Conservation (phyloP, 179 eudicot genomes). For the Nepenthes alata region DNA sequence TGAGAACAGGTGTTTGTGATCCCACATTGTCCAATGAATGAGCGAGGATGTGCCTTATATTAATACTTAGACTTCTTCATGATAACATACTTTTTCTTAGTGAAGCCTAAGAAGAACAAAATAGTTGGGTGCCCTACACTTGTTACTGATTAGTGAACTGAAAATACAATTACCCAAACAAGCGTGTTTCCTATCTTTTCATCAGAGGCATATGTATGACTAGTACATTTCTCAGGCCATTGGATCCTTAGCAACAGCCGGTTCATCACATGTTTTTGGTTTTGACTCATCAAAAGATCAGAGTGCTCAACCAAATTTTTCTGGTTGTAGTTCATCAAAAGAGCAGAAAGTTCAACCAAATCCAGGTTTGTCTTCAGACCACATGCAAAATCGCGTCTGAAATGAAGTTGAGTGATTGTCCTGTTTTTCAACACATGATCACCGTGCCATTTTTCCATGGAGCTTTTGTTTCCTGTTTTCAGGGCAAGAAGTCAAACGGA, state of each 20-base stretch:
- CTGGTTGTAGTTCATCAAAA: slow-evolving; percentile 24
- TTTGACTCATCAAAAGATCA: slow-evolving; percentile 27
- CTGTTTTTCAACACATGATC: too few relatives aligned
- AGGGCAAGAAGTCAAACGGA: slow-evolving; percentile 43
- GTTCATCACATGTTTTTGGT: slow-evolving; percentile 23
- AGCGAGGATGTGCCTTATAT: too few relatives aligned
- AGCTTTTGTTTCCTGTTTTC: neutral
- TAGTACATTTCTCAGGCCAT: slow-evolving; percentile 22
- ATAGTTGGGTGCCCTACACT: too few relatives aligned
- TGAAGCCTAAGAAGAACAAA: too few relatives aligned
- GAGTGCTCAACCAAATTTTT: slow-evolving; percentile 12
- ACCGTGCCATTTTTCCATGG: too few relatives aligned
- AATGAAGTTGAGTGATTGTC: too few relatives aligned
- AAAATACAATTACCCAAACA: neutral
- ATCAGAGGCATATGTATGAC: too few relatives aligned
- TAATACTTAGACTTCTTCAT: too few relatives aligned
- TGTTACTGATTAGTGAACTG: too few relatives aligned
- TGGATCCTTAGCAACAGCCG: slow-evolving; percentile 13
- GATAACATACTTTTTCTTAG: too few relatives aligned
- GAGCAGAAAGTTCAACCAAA: slow-evolving; percentile 22
- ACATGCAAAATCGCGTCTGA: neutral
- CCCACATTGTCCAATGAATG: too few relatives aligned
- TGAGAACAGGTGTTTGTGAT: too few relatives aligned
- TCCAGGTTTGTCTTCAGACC: slow-evolving; percentile 31
- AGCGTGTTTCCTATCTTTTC: neutral